phyloP scores from a whole-genome alignment of 2,329 filamentous ascomycete species.

The Zymoseptoria ardabiliae region DNA sequence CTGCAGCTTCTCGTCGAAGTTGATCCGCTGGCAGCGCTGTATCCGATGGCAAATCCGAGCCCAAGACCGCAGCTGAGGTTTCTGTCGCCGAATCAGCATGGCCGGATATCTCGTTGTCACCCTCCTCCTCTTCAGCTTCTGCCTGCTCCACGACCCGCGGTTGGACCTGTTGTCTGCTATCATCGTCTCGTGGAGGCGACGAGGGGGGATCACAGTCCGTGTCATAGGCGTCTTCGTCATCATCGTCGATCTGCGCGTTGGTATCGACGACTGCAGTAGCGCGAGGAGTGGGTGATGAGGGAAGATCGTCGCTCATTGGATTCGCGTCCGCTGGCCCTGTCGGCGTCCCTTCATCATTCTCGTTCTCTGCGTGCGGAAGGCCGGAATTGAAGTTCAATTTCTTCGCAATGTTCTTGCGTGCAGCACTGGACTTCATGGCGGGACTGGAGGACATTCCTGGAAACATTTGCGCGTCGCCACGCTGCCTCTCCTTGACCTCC shows the following conservation, averaged over 20 bases:
- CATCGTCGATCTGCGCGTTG: neutral
- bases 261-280: slow-evolving; percentile 17
- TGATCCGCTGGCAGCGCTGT: slow-evolving; percentile 20
- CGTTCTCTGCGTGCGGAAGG: slow-evolving; percentile 13
- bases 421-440: slow-evolving; percentile 17
- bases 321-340: slow-evolving; percentile 32
- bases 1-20: slow-evolving; percentile 20
- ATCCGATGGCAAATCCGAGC: slow-evolving; percentile 22
- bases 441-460: slow-evolving; percentile 57
- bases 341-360: slow-evolving; percentile 35
- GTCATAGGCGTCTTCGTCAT: slow-evolving; percentile 13
- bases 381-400: slow-evolving; percentile 23
- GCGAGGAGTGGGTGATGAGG: slow-evolving; percentile 47
- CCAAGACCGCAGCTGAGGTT: neutral
- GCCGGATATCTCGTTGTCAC: neutral
- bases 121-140: neutral
- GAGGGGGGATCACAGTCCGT: slow-evolving; percentile 21
- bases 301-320: slow-evolving; percentile 40
- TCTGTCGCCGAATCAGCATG: neutral
- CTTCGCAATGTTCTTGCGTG: slow-evolving; percentile 18
- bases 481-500: slow-evolving; percentile 68
- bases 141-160: neutral
- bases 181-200: slow-evolving; percentile 18
- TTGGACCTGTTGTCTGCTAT: neutral
- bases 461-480: slow-evolving; percentile 57